Evolutionary conservation across 805 yeast species (phyloP).

Genomic region (Sugiyamaella smithiae): DNA sequence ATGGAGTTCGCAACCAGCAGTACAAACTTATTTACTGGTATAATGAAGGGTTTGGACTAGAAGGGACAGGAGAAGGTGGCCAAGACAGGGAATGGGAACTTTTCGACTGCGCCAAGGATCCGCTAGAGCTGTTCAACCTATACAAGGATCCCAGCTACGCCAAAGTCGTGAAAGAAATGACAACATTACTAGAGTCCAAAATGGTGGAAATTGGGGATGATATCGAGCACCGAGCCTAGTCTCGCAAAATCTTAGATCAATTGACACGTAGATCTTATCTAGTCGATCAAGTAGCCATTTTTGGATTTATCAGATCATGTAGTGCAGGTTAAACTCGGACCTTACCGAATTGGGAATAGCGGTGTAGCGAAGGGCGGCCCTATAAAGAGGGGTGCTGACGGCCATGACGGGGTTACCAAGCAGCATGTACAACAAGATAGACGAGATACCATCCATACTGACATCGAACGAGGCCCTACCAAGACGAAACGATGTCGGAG

Average conservation of each 20-base stretch:
- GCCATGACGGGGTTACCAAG: background rate
- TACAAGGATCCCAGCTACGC: background rate
- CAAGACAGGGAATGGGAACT: slow-evolving; percentile 8
- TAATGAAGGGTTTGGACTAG: slow-evolving; percentile 5
- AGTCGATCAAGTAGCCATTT: background rate
- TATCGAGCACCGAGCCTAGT: slow-evolving; percentile 1
- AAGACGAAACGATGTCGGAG: slow-evolving; percentile 75
- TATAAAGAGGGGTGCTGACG: background rate
- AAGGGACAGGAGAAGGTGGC: slow-evolving; percentile 6
- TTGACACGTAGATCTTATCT: slow-evolving; percentile 4
- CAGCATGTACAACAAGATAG: background rate
- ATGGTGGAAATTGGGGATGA: slow-evolving; percentile 9
- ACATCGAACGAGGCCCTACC: slow-evolving; percentile 56
- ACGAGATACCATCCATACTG: background rate
- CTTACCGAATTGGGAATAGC: background rate
- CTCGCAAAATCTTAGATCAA: too few relatives aligned
- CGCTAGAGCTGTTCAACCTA: slow-evolving; percentile 6
- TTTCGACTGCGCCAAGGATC: slow-evolving; percentile 6
- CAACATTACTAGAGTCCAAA: background rate
- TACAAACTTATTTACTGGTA: slow-evolving; percentile 9
- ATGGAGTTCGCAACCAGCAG: slow-evolving; percentile 3
- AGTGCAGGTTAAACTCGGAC: background rate
- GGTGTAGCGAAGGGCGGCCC: background rate
- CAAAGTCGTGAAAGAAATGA: background rate
- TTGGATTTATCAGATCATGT: background rate